These are phyloP conservation scores for Endoconidiophora laricicola DNA, from an alignment of 2,329 filamentous ascomycete genomes.

Conservation along the genomic window DNA sequence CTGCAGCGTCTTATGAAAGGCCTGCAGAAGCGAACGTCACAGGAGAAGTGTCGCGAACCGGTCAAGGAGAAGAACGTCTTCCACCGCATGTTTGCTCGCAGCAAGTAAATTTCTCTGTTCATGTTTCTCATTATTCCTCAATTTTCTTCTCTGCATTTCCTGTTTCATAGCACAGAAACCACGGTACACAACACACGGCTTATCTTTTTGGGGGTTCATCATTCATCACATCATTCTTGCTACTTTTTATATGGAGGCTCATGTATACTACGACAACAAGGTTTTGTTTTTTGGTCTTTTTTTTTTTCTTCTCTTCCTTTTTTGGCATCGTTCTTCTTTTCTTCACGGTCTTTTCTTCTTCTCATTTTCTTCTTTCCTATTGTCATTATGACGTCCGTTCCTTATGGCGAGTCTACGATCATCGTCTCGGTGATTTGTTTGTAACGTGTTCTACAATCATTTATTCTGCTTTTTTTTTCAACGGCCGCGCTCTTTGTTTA, in stretches of 20 bases:
- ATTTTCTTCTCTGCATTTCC: slow-evolving; percentile 1
- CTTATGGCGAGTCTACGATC: not conserved
- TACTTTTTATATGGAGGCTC: slow-evolving; percentile 1
- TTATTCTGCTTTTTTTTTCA: too few species aligned
- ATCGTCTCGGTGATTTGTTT: too few species aligned
- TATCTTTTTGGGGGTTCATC: slow-evolving; percentile 1
- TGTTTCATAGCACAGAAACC: not conserved
- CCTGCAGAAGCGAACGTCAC: slow-evolving; percentile 10
- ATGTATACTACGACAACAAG: slow-evolving; percentile 8
- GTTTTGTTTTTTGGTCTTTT: not conserved
- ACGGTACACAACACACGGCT: not conserved
- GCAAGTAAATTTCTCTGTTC: slow-evolving; percentile 4
- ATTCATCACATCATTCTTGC: not conserved
- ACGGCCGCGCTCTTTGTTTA: too few species aligned
- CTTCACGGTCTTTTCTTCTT: not conserved
- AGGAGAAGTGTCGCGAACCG: slow-evolving; percentile 11
- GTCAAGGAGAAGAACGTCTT: slow-evolving; percentile 13
- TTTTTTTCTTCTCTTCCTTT: slow-evolving; percentile 5
- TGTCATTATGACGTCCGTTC: slow-evolving; percentile 8
- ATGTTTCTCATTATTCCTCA: not conserved
- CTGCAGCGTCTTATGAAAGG: slow-evolving; percentile 11
- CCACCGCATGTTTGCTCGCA: slow-evolving; percentile 14
- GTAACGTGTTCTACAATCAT: too few species aligned
- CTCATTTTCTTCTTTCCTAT: slow-evolving; percentile 2
- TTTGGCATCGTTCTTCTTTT: slow-evolving; percentile 8